Evolutionary conservation across 257 asterid genomes (phyloP), one percentile per base, ranked within the genome.

Genomic region (Solanum gracilifrons): DNA sequence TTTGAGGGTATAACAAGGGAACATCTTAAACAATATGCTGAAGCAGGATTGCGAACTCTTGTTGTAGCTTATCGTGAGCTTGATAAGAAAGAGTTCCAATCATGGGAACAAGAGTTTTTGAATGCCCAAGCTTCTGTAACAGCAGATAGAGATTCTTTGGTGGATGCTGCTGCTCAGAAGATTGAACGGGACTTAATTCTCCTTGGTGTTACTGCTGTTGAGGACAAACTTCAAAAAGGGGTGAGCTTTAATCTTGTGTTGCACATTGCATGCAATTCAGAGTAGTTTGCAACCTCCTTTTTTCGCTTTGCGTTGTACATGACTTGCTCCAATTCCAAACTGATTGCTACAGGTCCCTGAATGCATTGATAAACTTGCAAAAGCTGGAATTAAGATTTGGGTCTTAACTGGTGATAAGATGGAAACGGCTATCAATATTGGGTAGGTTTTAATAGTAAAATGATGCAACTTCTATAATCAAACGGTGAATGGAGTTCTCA

Each of bases 391-490:
- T 79, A 97, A 94, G 92, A 92, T 97, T 87, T 97, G 99, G 99
- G 98, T 97, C 90, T 94, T 97, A 89, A 97, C 99, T 5, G 99
- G 99, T 72, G 99, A 97, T 90, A 95, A 97, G 93, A 95, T 95
- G 99, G 99, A 97, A 93, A 97, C 99, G 2, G 99, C 99, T 13
- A 94, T 97, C 90, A 97, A 97, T 89, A 97, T 95, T 85, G 99
- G 99, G 99, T 95, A 90, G 83, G 87, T n/a, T 13, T 79, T 48
- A 48, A 3, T 48, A 82, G 85, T 82, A 82, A 48, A 31, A 82
- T 82, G 69, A 82, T 48, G 69, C 41, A 48, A 48, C 85, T 82
- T 80, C 64, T 9, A 82, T 77, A 75, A 18, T 68, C 75, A 87
- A 82, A 4, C n/a, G 51, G 13, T 43, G 55, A 37, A 29, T 89